Evolutionary conservation across 2,329 filamentous ascomycete genomes (phyloP).

Genomic region (Xylariales sp.): DNA sequence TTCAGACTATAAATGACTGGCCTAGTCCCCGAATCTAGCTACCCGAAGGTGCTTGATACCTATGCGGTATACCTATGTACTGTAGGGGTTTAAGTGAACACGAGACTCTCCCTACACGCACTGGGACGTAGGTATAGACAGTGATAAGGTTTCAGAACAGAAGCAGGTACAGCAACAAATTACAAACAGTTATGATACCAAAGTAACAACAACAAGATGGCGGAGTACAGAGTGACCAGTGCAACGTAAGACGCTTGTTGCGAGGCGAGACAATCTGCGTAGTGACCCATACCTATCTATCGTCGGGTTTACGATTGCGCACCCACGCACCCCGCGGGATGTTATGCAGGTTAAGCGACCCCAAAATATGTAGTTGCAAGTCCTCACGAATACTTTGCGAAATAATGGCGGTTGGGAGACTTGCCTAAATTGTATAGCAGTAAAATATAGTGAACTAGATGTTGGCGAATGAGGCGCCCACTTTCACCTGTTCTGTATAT

Average conservation of each 20-base stretch:
- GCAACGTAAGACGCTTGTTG: slow-evolving; percentile 6
- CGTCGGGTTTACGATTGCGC: slow-evolving; percentile 19
- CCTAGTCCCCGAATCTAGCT: slow-evolving; percentile 7
- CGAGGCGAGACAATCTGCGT: slow-evolving; percentile 13
- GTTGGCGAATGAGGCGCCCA: no score
- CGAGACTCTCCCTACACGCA: background rate
- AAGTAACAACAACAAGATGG: background rate
- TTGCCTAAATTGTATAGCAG: background rate
- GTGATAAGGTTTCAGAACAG: background rate
- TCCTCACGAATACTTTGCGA: slow-evolving; percentile 1
- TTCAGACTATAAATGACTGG: slow-evolving; percentile 14
- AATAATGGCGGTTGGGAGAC: background rate
- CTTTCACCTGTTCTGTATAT: background rate
- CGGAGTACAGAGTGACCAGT: background rate
- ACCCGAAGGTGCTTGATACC: background rate
- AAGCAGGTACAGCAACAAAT: background rate
- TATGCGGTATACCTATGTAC: background rate
- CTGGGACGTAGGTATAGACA: background rate
- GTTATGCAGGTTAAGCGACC: slow-evolving; percentile 37
- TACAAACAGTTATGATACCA: background rate
- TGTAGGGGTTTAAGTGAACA: background rate
- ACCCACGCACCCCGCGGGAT: slow-evolving; percentile 32
- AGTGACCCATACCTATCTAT: slow-evolving; percentile 24
- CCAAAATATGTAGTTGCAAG: slow-evolving; percentile 26
- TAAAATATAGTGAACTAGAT: background rate